These are phyloP conservation scores for Wickerhamomyces mucosus DNA, from an alignment of 805 yeast species.

Conservation along the genomic window DNA sequence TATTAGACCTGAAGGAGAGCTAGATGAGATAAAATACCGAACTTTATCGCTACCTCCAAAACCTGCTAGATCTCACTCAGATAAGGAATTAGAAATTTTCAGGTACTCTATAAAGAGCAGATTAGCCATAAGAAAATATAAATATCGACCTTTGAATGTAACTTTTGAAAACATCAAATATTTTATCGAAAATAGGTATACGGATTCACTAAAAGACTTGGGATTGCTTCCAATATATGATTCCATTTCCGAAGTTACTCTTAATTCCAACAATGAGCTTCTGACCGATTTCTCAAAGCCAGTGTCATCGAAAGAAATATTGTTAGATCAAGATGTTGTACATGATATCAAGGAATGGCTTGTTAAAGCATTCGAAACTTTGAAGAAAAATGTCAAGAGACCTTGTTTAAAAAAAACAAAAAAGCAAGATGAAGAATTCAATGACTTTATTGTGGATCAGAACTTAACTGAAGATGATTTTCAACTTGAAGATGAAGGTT, in stretches of 20 bases:
- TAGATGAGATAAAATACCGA: conserved; percentile 2
- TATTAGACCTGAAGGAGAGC: conserved; percentile 5
- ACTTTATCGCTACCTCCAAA: conserved; percentile 1
- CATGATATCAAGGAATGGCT: conserved; percentile 23
- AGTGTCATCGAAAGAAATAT: conserved; percentile 18
- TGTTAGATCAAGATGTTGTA: conserved; percentile 18
- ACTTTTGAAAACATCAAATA: conserved; percentile 1
- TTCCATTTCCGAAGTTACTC: not conserved
- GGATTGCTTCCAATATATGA: conserved; percentile 4
- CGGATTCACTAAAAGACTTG: not conserved
- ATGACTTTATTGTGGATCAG: conserved; percentile 26
- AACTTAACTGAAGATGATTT: conserved; percentile 11
- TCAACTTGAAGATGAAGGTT: conserved; percentile 23
- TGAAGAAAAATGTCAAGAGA: conserved; percentile 26
- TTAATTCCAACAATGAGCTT: conserved; percentile 3
- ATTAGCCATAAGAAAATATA: not conserved
- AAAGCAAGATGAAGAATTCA: conserved; percentile 18
- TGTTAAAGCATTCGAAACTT: conserved; percentile 21
- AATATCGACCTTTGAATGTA: not conserved
- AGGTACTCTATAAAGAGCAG: not conserved
- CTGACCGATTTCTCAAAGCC: conserved; percentile 27
- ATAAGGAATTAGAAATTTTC: conserved; percentile 1
- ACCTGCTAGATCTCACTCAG: not conserved
- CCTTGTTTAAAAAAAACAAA: conserved; percentile 21
- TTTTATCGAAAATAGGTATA: conserved; percentile 1